A percentile compares a stretch with the other conserved stretches of the same genome.
Evolutionary conservation across 441 rosid species (phyloP).

Genomic region (Euphorbia celastroides): DNA sequence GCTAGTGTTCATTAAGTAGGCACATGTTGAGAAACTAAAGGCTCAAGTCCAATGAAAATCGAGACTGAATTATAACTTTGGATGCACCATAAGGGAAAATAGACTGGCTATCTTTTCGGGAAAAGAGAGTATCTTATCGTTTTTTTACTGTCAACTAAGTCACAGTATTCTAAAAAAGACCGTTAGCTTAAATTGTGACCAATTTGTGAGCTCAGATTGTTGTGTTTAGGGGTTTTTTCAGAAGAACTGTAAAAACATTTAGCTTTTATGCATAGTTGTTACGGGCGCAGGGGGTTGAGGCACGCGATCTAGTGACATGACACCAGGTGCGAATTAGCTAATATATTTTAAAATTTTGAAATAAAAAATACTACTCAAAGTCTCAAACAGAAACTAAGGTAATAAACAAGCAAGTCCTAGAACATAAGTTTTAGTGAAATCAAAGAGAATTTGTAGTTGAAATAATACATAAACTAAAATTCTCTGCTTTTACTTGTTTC

Average conservation of each 20-base stretch:
- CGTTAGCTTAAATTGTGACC: background rate
- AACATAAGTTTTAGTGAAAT: too few relatives aligned
- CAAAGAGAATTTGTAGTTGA: too few relatives aligned
- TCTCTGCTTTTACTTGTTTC: too few relatives aligned
- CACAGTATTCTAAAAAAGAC: background rate
- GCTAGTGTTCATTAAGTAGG: background rate
- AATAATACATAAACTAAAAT: too few relatives aligned
- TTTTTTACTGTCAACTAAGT: background rate
- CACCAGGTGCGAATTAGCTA: too few relatives aligned
- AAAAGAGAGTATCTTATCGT: background rate
- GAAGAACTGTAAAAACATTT: background rate
- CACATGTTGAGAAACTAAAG: background rate
- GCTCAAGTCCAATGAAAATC: background rate
- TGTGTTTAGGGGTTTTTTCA: background rate
- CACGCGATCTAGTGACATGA: too few relatives aligned
- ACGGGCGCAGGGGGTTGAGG: too few relatives aligned
- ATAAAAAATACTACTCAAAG: too few relatives aligned
- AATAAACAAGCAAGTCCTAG: too few relatives aligned
- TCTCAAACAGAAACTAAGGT: too few relatives aligned
- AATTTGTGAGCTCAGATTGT: background rate
- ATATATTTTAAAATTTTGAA: too few relatives aligned
- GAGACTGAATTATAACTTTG: background rate
- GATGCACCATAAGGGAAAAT: background rate
- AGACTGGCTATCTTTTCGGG: background rate
- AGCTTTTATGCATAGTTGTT: background rate